Percentiles rank a stretch among this genome's conserved stretches.
phyloP scores from a whole-genome alignment of 192 early-diverging fungal genomes.

The Rhizophagus clarus region DNA sequence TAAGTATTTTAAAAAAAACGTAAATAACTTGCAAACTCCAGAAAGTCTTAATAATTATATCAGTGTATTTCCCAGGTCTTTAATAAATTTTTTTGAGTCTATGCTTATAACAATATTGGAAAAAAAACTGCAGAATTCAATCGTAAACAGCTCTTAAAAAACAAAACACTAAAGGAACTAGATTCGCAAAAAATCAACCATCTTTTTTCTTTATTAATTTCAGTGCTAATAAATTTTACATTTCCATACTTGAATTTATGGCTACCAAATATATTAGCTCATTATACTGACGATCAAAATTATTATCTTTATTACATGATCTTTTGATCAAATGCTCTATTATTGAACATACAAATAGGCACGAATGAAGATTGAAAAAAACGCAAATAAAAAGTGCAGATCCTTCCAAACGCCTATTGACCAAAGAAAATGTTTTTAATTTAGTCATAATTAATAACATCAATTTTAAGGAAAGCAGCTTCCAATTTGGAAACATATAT shows the following conservation, averaged over 20 bases:
- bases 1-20: neutral
- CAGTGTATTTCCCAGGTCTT: neutral
- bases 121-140: neutral
- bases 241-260: slow-evolving; percentile 1
- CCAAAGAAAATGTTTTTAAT: no score
- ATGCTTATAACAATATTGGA: neutral
- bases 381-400: no score
- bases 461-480: no score
- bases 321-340: neutral
- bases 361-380: no score
- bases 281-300: neutral
- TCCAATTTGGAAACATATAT: no score
- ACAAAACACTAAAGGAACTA: neutral
- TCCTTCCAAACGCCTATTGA: neutral
- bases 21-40: neutral
- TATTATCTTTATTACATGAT: neutral
- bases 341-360: no score
- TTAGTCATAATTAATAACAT: no score
- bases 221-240: neutral
- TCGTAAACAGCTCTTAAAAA: neutral
- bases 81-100: neutral
- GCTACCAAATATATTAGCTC: neutral
- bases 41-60: no score
- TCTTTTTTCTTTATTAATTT: neutral
- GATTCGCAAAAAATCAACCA: no score